Percentiles rank a stretch among this genome's conserved stretches.
Conservation (phyloP, 139 green algal species). For the Coelastrella sp. region DNA sequence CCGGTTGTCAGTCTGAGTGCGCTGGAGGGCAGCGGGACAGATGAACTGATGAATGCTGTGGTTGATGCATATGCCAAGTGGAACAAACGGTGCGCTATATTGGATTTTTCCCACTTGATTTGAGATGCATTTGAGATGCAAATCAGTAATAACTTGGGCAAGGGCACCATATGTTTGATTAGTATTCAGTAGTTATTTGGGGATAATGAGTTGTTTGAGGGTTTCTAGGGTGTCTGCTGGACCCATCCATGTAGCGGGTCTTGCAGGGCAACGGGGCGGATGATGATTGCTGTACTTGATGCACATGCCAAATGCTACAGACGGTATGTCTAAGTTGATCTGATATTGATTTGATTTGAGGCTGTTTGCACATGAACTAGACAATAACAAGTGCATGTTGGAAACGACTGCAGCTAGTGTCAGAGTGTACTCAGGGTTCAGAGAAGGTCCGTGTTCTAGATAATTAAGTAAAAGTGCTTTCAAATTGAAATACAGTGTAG, state of each 20-base stretch:
- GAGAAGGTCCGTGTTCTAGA: too few species aligned
- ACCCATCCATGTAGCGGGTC: neutral
- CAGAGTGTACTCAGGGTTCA: too few species aligned
- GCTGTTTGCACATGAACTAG: too few species aligned
- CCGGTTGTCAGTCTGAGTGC: conserved; percentile 76
- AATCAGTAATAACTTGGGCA: neutral
- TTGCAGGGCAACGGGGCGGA: conserved; percentile 60
- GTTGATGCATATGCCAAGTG: conserved; percentile 69
- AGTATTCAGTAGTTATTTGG: neutral
- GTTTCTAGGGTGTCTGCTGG: neutral
- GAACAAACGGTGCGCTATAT: conserved; percentile 65
- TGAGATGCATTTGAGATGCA: neutral
- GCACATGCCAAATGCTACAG: conserved; percentile 78
- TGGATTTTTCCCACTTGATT: neutral
- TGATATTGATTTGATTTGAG: neutral
- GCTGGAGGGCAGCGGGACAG: conserved; percentile 57
- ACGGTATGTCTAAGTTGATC: conserved; percentile 27
- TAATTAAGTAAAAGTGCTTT: too few species aligned
- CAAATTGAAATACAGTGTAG: too few species aligned
- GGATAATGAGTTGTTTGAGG: neutral
- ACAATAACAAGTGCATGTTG: too few species aligned
- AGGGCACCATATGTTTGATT: neutral
- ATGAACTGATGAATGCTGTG: conserved; percentile 71
- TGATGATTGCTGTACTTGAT: conserved; percentile 62
- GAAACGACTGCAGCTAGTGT: too few species aligned